Evolutionary conservation across 1,284 basidiomycete species (phyloP), one percentile per base, ranked within the genome.

Genomic region (Gomphus sp.): DNA sequence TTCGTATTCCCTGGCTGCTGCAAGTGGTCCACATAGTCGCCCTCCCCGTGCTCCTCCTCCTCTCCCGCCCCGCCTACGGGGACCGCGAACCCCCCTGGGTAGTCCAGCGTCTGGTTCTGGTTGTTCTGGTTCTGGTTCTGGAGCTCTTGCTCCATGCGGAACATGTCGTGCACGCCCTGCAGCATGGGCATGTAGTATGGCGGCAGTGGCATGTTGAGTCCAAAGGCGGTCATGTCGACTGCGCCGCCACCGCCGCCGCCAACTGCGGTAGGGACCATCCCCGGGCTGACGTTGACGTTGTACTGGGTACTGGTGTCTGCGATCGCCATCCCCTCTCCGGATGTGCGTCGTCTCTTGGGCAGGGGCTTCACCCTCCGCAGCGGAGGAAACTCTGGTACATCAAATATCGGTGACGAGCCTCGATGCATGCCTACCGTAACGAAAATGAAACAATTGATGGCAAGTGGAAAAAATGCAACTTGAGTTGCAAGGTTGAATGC

Each of bases 1-100:
- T 91, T 91, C 49, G 87, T 86, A 67, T 91, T 91, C n/a, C 85
- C 85, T 7, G 82, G 85, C 63, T 87, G 86, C 62, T 79, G 81
- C 43, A 84, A 69, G 66, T 85, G 84, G 69, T 87, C 84, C 39
- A 76, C 67, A 64, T 82, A 82, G 67, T 87, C 84, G 11, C 75
- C 79, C 51, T 80, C 80, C 7, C 73, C 80, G 41, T 76, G 72
- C 61, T 77, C 78, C 18, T 75, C 77, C 56, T 82, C 80, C 41
- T 78, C 78, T 36, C 74, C 62, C 34, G 62, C 65, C 41, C 63
- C 64, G 53, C n/a, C n/a, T n/a, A 64, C 64, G 18, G 62, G 64
- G 55, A 61, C 70, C 58, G 60, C 44, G 62, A 60, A 60, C 52
- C 62, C 45, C 61, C 66, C 63, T 18, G 48, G 52, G 37, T 48